Conservation (phyloP, 2,329 filamentous ascomycete genomes). For the Plenodomus tracheiphilus region DNA sequence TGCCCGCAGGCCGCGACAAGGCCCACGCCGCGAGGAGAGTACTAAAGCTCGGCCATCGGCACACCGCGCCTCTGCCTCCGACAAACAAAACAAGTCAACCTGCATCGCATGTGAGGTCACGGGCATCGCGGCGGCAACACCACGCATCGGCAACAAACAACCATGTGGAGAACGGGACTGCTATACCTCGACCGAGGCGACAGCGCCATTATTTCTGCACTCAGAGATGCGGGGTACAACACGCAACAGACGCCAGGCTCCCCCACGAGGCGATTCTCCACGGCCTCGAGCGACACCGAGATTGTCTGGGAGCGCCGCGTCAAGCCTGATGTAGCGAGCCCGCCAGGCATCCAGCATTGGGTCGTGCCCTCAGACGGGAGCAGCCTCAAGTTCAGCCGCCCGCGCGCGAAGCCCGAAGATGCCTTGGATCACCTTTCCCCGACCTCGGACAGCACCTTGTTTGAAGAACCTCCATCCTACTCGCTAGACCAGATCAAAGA, state of each 20-base stretch:
- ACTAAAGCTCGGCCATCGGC: constrained; percentile 17
- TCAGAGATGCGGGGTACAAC: constrained; percentile 23
- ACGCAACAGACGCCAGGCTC: constrained; percentile 16
- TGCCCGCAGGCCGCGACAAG: constrained; percentile 10
- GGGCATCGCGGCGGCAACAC: constrained; percentile 14
- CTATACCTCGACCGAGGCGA: constrained; percentile 27
- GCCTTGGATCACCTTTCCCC: constrained; percentile 17
- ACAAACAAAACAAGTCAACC: constrained; percentile 6
- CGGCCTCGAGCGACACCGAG: constrained; percentile 16
- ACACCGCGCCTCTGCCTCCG: constrained; percentile 15
- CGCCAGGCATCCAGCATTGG: constrained; percentile 15
- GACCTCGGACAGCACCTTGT: constrained; percentile 20
- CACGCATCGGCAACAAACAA: constrained; percentile 20
- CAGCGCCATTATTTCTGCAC: constrained; percentile 24
- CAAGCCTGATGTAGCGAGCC: constrained; percentile 10
- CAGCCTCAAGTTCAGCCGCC: constrained; percentile 19
- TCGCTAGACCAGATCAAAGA: constrained; percentile 21
- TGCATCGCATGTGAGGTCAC: constrained; percentile 14
- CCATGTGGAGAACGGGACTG: constrained; percentile 27
- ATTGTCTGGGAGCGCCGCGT: constrained; percentile 12
- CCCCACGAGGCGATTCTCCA: constrained; percentile 18
- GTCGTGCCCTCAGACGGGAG: constrained; percentile 11
- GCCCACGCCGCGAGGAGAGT: too few relatives aligned
- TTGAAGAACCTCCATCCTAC: constrained; percentile 22
- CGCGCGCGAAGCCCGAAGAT: constrained; percentile 14